Percentiles rank a stretch among this genome's conserved stretches.
Conservation (phyloP, 768 basidiomycete species). For the Rhodosporidiobolus odoratus region DNA sequence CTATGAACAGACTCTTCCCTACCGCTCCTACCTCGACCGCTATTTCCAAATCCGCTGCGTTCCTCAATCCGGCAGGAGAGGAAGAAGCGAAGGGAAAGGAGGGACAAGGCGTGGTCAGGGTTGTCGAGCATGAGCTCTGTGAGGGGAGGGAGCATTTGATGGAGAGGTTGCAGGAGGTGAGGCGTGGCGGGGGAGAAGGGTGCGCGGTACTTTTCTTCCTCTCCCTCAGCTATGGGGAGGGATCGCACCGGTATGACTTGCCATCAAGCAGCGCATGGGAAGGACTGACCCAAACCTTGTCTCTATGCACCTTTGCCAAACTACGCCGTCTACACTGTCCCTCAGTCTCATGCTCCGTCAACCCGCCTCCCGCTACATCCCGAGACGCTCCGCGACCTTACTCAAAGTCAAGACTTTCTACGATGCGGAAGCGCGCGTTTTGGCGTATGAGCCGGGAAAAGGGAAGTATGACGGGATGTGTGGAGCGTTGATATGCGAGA, state of each 20-base stretch:
- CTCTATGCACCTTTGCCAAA: neutral
- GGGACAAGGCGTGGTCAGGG: neutral
- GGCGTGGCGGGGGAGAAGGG: constrained; percentile 34
- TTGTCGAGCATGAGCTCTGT: constrained; percentile 33
- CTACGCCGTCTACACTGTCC: neutral
- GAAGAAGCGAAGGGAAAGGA: neutral
- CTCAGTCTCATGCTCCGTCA: constrained; percentile 38
- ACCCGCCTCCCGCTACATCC: constrained; percentile 23
- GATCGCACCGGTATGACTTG: neutral
- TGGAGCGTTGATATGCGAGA: constrained; percentile 36
- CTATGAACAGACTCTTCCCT: constrained; percentile 23
- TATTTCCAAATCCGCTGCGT: neutral
- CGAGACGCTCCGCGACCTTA: constrained; percentile 31
- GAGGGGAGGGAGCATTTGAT: constrained; percentile 26
- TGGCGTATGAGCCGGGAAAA: constrained; percentile 39
- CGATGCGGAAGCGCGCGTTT: constrained; percentile 41
- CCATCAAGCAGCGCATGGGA: neutral
- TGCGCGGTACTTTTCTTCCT: neutral
- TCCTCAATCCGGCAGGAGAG: neutral
- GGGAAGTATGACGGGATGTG: constrained; percentile 37
- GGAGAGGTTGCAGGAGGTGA: constrained; percentile 13
- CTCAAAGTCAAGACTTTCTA: constrained; percentile 42
- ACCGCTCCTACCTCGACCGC: neutral
- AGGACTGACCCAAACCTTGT: neutral
- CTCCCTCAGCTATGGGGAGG: too few relatives aligned